Conservation (phyloP, 345 rosid species). For the Acer yangbiense region DNA sequence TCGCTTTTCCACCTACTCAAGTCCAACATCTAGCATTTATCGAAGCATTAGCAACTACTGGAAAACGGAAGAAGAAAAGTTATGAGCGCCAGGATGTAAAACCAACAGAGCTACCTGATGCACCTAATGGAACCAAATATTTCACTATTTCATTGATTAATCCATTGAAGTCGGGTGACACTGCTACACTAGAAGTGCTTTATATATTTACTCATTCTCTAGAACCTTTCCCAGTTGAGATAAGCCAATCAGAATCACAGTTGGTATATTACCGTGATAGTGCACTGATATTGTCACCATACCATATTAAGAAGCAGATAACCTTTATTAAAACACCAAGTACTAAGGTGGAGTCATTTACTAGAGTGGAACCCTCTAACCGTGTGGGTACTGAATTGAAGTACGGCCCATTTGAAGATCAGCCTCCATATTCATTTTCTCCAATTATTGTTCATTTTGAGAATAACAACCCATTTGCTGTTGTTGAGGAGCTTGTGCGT, state of each 20-base stretch:
- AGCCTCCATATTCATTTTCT: constrained; percentile 64
- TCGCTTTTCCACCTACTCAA: constrained; percentile 82
- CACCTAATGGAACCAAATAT: constrained; percentile 73
- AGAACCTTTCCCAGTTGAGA: constrained; percentile 94
- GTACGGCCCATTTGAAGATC: constrained; percentile 93
- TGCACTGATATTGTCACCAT: constrained; percentile 75
- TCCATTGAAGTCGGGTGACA: constrained; percentile 64
- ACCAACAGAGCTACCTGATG: constrained; percentile 64
- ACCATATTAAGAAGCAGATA: constrained; percentile 73
- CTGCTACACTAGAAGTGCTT: constrained; percentile 76
- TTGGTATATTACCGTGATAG: constrained; percentile 82
- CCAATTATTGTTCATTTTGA: constrained; percentile 85
- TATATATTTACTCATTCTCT: constrained; percentile 77
- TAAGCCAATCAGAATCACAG: constrained; percentile 92
- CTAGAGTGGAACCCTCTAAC: constrained; percentile 79
- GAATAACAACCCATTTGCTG: constrained; percentile 94
- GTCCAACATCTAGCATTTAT: constrained; percentile 66
- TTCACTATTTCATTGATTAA: constrained; percentile 51
- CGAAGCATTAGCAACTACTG: constrained; percentile 70
- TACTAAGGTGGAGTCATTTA: constrained; percentile 82
- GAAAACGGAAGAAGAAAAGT: constrained; percentile 78
- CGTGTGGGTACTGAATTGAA: constrained; percentile 73
- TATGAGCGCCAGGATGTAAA: constrained; percentile 61
- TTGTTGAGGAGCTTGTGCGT: constrained; percentile 95
- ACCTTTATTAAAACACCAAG: constrained; percentile 84